phyloP scores from a whole-genome alignment of 176 grass and related monocot species.

The Phoenix roebelenii region DNA sequence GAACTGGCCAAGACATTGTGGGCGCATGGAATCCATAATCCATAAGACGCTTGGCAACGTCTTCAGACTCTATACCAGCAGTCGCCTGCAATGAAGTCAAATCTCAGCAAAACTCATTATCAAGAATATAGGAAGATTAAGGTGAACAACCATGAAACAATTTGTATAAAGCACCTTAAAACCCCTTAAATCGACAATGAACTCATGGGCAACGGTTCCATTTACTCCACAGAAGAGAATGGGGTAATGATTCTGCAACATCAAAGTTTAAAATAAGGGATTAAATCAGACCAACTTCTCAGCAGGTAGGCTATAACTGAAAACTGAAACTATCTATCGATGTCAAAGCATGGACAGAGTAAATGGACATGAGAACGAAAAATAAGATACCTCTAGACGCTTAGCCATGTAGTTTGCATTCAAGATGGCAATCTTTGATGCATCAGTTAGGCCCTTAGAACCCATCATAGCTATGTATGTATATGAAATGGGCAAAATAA shows the following conservation, averaged over 20 bases:
- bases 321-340: not conserved
- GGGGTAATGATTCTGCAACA: conserved; percentile 83
- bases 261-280: conserved; percentile 3
- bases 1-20: conserved; percentile 99
- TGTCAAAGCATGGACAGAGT: not conserved
- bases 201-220: conserved; percentile 91
- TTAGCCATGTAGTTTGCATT: conserved; percentile 99
- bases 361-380: not conserved
- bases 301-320: no score
- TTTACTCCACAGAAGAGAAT: conserved; percentile 99
- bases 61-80: conserved; percentile 92
- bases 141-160: no score
- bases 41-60: conserved; percentile 94
- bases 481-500: conserved; percentile 96
- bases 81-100: conserved; percentile 34
- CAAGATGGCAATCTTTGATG: conserved; percentile 95
- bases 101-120: no score
- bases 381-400: conserved; percentile 71
- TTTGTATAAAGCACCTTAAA: conserved; percentile 60
- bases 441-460: conserved; percentile 81
- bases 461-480: conserved; percentile 99
- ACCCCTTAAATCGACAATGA: conserved; percentile 93
- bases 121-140: no score
- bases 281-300: no score
- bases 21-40: conserved; percentile 97